Conservation (phyloP, 1,284 basidiomycete species). For the Ceratobasidium sp. region DNA sequence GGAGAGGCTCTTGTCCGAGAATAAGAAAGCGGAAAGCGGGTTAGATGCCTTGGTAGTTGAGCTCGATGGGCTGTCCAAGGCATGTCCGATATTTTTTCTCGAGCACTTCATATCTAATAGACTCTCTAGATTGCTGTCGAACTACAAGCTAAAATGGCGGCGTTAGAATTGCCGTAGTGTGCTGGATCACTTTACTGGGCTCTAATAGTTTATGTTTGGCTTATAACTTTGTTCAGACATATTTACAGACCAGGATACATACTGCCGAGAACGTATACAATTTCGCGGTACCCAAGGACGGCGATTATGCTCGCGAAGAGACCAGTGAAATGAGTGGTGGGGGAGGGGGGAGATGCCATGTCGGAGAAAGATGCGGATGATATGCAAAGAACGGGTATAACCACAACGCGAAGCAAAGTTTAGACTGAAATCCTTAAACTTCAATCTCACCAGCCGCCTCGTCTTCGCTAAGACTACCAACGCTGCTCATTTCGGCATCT, state of each 20-base stretch:
- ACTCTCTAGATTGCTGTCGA: constrained; percentile 44
- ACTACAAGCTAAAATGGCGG: constrained; percentile 48
- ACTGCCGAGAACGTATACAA: constrained; percentile 42
- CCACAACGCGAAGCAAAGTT: neutral
- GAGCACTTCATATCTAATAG: neutral
- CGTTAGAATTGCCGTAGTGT: constrained; percentile 46
- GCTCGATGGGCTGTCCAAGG: constrained; percentile 78
- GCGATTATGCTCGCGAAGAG: constrained; percentile 9
- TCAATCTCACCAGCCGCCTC: constrained; percentile 55
- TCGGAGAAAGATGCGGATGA: constrained; percentile 33
- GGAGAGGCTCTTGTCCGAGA: constrained; percentile 79
- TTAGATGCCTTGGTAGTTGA: constrained; percentile 79
- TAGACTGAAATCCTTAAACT: constrained; percentile 4
- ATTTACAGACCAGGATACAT: constrained; percentile 46
- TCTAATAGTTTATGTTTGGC: neutral
- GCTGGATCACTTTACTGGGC: neutral
- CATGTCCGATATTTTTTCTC: constrained; percentile 11
- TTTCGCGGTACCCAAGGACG: constrained; percentile 4
- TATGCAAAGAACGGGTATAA: constrained; percentile 45
- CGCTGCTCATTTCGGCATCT: constrained; percentile 92
- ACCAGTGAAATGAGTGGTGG: constrained; percentile 25
- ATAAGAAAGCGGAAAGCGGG: constrained; percentile 73
- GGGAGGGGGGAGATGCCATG: constrained; percentile 23
- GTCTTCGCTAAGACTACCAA: constrained; percentile 85
- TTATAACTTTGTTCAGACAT: constrained; percentile 28